Evolutionary conservation across 2,329 filamentous ascomycete genomes (phyloP).

Genomic region (Fusarium tupiense): DNA sequence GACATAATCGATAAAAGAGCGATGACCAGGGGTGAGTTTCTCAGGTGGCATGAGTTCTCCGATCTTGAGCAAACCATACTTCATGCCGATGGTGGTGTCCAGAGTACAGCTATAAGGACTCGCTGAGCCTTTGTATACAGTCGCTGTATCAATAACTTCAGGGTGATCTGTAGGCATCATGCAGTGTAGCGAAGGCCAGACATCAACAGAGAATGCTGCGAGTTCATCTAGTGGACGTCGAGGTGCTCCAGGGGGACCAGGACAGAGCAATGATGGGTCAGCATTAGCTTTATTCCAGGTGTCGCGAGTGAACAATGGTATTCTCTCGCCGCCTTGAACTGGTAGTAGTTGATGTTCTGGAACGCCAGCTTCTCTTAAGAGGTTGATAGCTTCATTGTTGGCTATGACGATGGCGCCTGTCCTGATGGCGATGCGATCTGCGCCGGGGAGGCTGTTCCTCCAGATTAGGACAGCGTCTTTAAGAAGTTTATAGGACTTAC

Average conservation of each 20-base stretch:
- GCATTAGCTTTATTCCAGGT: background rate
- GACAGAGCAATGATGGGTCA: background rate
- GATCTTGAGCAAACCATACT: background rate
- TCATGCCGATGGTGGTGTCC: background rate
- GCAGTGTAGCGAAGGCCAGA: background rate
- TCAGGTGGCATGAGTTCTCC: background rate
- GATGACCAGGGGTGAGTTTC: background rate
- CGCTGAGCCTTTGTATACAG: background rate
- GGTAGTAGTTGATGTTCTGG: background rate
- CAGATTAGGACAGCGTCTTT: no score
- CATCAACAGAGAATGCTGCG: background rate
- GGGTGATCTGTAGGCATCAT: background rate
- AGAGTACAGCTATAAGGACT: background rate
- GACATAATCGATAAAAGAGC: background rate
- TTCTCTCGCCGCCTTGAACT: background rate
- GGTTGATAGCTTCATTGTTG: background rate
- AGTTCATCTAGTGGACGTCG: background rate
- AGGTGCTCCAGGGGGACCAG: background rate
- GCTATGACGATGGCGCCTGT: conserved; percentile 1
- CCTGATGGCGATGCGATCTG: conserved; percentile 1
- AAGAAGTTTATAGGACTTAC: background rate
- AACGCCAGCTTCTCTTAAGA: background rate
- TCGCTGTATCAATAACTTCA: background rate
- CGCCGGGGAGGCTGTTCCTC: background rate
- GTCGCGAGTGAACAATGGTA: background rate